Evolutionary conservation across 2,329 filamentous ascomycete genomes (phyloP), one percentile per base, ranked within the genome.

Genomic region (Colletotrichum tropicale): DNA sequence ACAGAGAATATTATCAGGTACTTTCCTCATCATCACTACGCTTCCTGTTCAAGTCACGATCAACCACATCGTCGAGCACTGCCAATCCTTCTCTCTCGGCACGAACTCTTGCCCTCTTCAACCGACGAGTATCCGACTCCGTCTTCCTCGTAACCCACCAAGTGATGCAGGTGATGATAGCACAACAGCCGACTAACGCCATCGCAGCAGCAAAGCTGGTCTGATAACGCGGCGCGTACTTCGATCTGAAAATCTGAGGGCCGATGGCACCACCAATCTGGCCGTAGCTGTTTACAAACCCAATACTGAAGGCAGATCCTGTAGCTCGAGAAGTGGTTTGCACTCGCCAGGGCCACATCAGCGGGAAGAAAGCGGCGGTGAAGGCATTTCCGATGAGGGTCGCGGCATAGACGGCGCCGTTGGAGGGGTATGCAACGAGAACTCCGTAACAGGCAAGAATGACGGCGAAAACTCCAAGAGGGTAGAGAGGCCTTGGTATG

Each of bases 271-370:
- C 87, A 6, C 87, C 88, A 21, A 89, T 87, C 76, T 89, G 87
- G 0, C 87, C 87, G 77, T 89, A 88, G 71, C 85, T 87, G 76
- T 88, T 89, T 66, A 88, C 87, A 69, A 89, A 89, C 1, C 85
- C 87, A 70, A 89, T 88, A 3, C 86, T 84, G 78, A 89, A 89
- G 1, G 88, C 88, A 0, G 88, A 88, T 1, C 87, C 88, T 0
- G 88, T 89, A 2, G 88, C 85, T 5, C 86, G 77, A 60, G 81
- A 83, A 0, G 85, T 88, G 4, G 86, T 88, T 79, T 88, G 87
- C 0, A 88, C 87, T 6, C 88, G 84, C 88, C 88, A 89, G 13
- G 88, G 87, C 88, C 88, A 88, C 87, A 89, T 89, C 74, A 88
- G 83, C 0, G 88, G 86, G 76, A 83, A 89, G 84, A 87, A 88